These are phyloP conservation scores for Lipomyces yamanashiensis DNA, from an alignment of 805 yeast genomes.

Conservation along the genomic window DNA sequence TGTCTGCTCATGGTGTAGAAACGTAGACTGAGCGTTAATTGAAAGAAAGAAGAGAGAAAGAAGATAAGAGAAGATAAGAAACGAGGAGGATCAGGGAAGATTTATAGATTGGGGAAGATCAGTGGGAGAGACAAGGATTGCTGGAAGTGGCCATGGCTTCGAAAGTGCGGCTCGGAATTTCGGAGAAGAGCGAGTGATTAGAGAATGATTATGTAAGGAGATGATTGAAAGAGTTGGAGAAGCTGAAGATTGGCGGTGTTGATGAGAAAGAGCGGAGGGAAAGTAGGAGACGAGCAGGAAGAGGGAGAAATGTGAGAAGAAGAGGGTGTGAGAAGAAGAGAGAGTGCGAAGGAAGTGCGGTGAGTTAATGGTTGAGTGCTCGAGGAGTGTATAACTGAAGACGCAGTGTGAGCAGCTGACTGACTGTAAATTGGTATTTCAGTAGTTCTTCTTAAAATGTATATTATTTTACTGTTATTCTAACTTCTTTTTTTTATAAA, in stretches of 20 bases:
- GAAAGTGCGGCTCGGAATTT: constrained; percentile 8
- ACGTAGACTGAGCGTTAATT: not conserved
- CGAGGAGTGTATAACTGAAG: no score
- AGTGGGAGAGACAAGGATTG: not conserved
- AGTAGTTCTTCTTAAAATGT: no score
- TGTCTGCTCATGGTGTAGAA: constrained; percentile 39
- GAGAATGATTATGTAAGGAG: not conserved
- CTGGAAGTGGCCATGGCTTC: not conserved
- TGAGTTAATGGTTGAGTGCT: no score
- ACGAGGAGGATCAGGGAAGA: not conserved
- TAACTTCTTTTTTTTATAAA: no score
- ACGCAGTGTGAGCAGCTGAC: no score
- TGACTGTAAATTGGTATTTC: no score
- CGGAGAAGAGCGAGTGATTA: constrained; percentile 18
- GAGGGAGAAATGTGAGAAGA: no score
- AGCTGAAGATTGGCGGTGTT: not conserved
- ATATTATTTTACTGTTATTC: no score
- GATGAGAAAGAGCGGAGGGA: no score
- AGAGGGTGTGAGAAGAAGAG: no score
- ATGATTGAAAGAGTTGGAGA: not conserved
- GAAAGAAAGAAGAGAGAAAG: not conserved
- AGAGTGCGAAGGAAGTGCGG: no score
- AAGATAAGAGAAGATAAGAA: not conserved
- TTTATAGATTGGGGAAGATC: not conserved
- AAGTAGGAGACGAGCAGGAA: no score